Base-by-base conservation (phyloP, 495 filamentous ascomycete genomes). In the Cercophora newfieldiana region DNA sequence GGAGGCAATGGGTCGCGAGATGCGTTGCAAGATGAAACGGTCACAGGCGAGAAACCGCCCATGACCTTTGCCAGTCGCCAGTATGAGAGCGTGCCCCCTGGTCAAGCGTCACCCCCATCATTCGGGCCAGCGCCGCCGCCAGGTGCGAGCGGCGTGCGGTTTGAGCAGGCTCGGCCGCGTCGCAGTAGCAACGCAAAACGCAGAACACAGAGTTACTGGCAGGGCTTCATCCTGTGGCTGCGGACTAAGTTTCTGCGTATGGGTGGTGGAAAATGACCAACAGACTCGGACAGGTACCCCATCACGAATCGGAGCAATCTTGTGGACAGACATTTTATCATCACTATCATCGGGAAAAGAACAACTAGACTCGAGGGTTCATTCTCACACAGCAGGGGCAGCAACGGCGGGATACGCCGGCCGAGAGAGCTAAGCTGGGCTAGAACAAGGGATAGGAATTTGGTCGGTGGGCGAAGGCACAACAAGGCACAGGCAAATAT, bases 211-310 rank as follows among this genome's bases (percentile, higher is more conserved):
- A 73, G 76, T 37, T 79, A 82, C 19, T 87, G 83, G 83, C 81
- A 80, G 3, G 79, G 76, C 28, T 82, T 87, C 61, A 75, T 87
- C 30, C 76, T 87, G 55, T 87, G 84, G 84, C 61, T 87, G 10
- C 73, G 83, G 51, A 86, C 83, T 7, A 82, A 81, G 69, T 69
- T 84, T 44, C 72, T 84, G n/a, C 72, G 79, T 25, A 66, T 78
- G 25, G 69, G 75, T 48, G 73, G 64, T 33, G 68, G 64, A 61
- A 75, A 72, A 61, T 44, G 12, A 44, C 37, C 30, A n/a, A n/a
- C 30, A 16, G 37, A 44, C 37, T 44, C 37, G 18, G 37, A 8
- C 12, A 44, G 2, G 10, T 8, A 44, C 37, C 4, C 37, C 12
- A 14, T 2, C 30, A 18, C 22, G 22, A 21, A 16, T n/a, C 58